phyloP scores from a whole-genome alignment of 2,329 filamentous ascomycete genomes.

The Ceratocystis huliohia region DNA sequence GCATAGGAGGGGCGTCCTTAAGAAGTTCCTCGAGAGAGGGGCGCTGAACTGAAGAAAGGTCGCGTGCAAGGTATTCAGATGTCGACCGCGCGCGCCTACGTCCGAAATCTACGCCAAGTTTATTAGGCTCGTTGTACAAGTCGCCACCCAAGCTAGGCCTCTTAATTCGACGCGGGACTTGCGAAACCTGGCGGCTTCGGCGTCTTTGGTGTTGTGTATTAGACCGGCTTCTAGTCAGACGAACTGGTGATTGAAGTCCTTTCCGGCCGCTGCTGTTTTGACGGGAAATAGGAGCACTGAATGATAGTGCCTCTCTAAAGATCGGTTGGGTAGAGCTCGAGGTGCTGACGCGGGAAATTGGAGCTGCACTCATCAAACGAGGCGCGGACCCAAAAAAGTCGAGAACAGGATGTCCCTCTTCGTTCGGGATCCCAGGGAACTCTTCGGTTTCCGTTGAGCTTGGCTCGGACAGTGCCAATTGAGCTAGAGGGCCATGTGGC shows the following conservation, averaged over 20 bases:
- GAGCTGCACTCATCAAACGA: conserved; percentile 40
- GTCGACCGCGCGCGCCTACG: conserved; percentile 17
- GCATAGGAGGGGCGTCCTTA: conserved; percentile 21
- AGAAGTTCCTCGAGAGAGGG: conserved; percentile 34
- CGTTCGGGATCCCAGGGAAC: conserved; percentile 7
- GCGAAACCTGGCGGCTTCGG: conserved; percentile 28
- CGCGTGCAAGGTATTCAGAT: conserved; percentile 22
- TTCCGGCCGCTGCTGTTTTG: conserved; percentile 40
- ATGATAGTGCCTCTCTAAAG: conserved; percentile 7
- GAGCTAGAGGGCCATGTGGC: conserved; percentile 46
- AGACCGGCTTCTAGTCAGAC: conserved; percentile 38
- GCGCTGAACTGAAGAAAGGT: conserved; percentile 31
- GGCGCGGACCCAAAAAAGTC: conserved; percentile 19
- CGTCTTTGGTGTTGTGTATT: conserved; percentile 44
- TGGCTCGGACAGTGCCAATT: conserved; percentile 38
- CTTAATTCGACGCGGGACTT: conserved; percentile 38
- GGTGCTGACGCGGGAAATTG: conserved; percentile 43
- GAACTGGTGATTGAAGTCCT: conserved; percentile 41
- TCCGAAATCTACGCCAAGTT: conserved; percentile 23
- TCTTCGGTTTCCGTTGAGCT: conserved; percentile 7
- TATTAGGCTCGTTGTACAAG: conserved; percentile 38
- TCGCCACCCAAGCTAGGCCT: conserved; percentile 44
- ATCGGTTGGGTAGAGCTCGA: conserved; percentile 27
- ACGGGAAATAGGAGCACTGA: conserved; percentile 22
- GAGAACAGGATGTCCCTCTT: conserved; percentile 16